A percentile compares a stretch with the other conserved stretches of the same genome.
phyloP scores from a whole-genome alignment of 1,139 yeast species.

The Taiozyma sp. region DNA sequence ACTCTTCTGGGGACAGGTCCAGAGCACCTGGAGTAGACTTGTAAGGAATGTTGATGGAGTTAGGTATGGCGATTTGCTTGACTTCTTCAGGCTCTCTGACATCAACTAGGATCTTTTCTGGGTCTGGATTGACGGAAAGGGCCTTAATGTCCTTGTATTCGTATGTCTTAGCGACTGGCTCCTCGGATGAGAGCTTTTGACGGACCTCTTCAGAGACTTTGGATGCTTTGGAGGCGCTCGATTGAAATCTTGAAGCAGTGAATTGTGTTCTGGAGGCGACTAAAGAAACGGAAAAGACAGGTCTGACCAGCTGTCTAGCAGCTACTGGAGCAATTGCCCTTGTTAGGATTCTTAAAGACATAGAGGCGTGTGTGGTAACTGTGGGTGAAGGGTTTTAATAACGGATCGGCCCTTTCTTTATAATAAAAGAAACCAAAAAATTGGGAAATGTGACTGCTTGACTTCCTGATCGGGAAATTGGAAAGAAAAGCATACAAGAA shows the following conservation, averaged over 20 bases:
- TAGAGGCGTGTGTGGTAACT: background rate
- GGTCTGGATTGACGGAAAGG: constrained; percentile 36
- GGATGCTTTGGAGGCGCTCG: constrained; percentile 11
- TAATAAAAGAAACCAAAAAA: background rate
- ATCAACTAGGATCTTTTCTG: constrained; percentile 61
- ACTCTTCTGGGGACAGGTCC: constrained; percentile 73
- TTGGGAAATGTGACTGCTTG: background rate
- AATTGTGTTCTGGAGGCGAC: background rate
- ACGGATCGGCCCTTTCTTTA: background rate
- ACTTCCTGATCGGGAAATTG: constrained; percentile 14
- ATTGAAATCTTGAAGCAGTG: constrained; percentile 8
- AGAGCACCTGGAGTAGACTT: constrained; percentile 94
- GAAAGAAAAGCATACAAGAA: background rate
- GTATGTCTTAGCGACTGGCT: constrained; percentile 44
- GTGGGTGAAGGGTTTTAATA: background rate
- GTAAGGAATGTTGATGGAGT: constrained; percentile 83
- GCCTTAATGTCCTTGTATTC: constrained; percentile 53
- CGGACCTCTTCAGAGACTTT: constrained; percentile 7
- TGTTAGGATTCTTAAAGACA: background rate
- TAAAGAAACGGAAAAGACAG: background rate
- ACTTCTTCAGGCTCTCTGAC: constrained; percentile 90
- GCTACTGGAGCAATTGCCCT: background rate
- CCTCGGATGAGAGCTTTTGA: constrained; percentile 12
- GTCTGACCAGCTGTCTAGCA: background rate
- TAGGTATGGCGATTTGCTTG: constrained; percentile 69